Percentiles rank a stretch among this genome's conserved stretches.
phyloP scores from a whole-genome alignment of 2,329 filamentous ascomycete species.

The Fusarium secorum region DNA sequence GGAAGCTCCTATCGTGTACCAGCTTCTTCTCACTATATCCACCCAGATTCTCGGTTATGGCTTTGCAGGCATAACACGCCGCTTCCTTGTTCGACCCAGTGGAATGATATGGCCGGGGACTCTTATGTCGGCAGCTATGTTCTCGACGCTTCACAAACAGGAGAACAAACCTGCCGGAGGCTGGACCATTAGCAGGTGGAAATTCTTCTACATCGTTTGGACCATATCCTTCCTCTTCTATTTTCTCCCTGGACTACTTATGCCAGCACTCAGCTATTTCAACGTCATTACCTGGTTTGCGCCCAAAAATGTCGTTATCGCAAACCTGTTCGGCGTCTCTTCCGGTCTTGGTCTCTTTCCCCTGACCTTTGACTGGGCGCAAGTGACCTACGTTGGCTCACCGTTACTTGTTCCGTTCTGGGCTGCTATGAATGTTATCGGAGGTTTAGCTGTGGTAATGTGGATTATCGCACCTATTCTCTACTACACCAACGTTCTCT shows the following conservation, averaged over 20 bases:
- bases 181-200: conserved; percentile 83
- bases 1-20: conserved; percentile 77
- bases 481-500: conserved; percentile 82
- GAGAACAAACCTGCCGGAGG: conserved; percentile 83
- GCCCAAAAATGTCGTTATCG: conserved; percentile 83
- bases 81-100: conserved; percentile 83
- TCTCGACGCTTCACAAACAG: conserved; percentile 83
- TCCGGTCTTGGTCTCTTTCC: conserved; percentile 86
- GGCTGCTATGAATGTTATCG: conserved; percentile 85
- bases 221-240: conserved; percentile 78
- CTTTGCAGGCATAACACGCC: conserved; percentile 81
- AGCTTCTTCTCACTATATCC: conserved; percentile 82
- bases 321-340: conserved; percentile 86
- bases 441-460: conserved; percentile 82
- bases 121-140: conserved; percentile 88
- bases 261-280: conserved; percentile 88
- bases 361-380: conserved; percentile 90
- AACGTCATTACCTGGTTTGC: conserved; percentile 89
- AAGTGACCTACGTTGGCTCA: conserved; percentile 87
- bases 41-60: conserved; percentile 88
- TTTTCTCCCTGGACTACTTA: conserved; percentile 81
- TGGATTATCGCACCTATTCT: conserved; percentile 82
- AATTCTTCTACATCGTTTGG: conserved; percentile 83
- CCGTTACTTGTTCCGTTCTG: conserved; percentile 85
- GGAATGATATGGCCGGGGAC: conserved; percentile 94